Evolutionary conservation across 148 eudicot genomes (phyloP), one percentile per base, ranked within the genome.

Genomic region (Chenopodium berlandieri): DNA sequence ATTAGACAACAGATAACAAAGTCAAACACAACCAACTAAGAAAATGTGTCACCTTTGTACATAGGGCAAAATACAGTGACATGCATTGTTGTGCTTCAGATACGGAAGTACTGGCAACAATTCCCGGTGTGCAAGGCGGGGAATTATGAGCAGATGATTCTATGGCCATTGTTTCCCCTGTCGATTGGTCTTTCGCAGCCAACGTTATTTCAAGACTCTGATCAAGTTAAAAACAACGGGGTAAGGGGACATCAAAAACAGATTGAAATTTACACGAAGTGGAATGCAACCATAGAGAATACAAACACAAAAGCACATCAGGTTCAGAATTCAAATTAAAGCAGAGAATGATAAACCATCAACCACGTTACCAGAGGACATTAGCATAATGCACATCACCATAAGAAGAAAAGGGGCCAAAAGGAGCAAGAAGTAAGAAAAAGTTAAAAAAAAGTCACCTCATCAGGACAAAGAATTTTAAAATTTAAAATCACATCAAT

Each of bases 21-120:
- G 25, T 69, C 13, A 30, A 60, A 34, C 19, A 84, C n/a, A 48
- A 31, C 9, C 67, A 77, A 44, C 60, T 7, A 56, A 23, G 7
- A 60, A 66, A 74, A 79, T 62, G 63, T 63, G 37, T 71, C 75
- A 96, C 99, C 99, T 96, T 96, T 80, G 99, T 96, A 84, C 99
- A 96, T 73, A 96, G 84, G 56, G 99, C 99, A 83, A 96, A 96
- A 89, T 96, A 96, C 71, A 96, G 87, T 31, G 98, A 90, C 95
- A 92, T 92, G 95, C 93, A 89, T 76, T 93, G 86, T 80, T 90
- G 92, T 44, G 87, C 94, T 71, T 92, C 95, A 77, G 91, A 83
- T 70, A 92, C 78, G 54, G 90, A 85, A 80, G 91, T 86, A 68
- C 87, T 75, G 82, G 90, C 80, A 52, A 78, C 64, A 85, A 82